These are phyloP conservation scores for Cladosporium phlei DNA, from an alignment of 2,329 filamentous ascomycete species.

Conservation along the genomic window DNA sequence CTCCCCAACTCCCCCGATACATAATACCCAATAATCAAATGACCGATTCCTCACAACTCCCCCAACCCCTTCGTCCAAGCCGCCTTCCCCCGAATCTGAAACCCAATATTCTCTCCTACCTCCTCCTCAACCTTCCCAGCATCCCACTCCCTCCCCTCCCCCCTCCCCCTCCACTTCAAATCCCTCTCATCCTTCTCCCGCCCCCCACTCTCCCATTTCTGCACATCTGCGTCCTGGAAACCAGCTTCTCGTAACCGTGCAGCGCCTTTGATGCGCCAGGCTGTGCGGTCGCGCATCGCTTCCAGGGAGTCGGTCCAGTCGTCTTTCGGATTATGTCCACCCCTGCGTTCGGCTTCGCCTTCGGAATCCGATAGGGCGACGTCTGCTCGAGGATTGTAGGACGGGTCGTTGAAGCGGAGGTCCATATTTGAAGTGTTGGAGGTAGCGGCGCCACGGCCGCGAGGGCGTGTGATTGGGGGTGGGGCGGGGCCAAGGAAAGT, in stretches of 20 bases:
- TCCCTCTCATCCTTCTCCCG: constrained; percentile 56
- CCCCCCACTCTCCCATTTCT: constrained; percentile 62
- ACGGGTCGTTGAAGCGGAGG: constrained; percentile 63
- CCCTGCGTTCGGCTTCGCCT: constrained; percentile 31
- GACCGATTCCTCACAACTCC: background rate
- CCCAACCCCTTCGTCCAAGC: constrained; percentile 39
- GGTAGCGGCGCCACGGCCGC: constrained; percentile 61
- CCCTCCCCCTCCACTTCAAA: constrained; percentile 32
- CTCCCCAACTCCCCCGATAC: too few relatives aligned
- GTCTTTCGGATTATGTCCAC: constrained; percentile 37
- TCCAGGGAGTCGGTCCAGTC: constrained; percentile 80
- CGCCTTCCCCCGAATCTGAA: constrained; percentile 46
- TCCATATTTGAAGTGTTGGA: constrained; percentile 64
- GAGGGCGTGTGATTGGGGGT: constrained; percentile 41
- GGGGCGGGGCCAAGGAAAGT: constrained; percentile 51
- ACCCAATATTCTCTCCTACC: too few relatives aligned
- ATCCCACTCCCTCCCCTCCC: constrained; percentile 63
- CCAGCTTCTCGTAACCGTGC: constrained; percentile 72
- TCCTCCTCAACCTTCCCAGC: constrained; percentile 59
- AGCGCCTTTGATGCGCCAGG: constrained; percentile 70
- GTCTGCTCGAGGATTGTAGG: constrained; percentile 57
- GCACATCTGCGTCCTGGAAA: constrained; percentile 70
- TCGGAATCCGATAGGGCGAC: constrained; percentile 39
- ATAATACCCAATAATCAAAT: too few relatives aligned
- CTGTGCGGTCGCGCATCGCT: constrained; percentile 71